Percentiles rank a stretch among this genome's conserved stretches.
phyloP scores from a whole-genome alignment of 306 rosid genomes.

The Acacia confusa region DNA sequence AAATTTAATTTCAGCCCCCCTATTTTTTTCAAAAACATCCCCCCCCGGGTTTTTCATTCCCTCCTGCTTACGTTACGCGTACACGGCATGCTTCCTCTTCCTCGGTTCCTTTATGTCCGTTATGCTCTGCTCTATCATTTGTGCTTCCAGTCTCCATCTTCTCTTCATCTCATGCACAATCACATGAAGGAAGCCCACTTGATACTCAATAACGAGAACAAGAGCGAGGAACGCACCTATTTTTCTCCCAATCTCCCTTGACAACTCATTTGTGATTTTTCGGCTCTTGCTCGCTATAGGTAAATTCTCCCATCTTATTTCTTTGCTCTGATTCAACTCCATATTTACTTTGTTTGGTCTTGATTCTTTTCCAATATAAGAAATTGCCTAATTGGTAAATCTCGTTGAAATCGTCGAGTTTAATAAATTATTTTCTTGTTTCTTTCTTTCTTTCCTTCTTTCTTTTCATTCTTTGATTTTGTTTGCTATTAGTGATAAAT shows the following conservation, averaged over 20 bases:
- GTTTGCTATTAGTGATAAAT: neutral
- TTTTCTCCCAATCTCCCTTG: constrained; percentile 1
- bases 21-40: no score
- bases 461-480: neutral
- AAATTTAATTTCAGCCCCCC: no score
- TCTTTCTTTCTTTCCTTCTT: no score
- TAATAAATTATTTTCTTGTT: neutral
- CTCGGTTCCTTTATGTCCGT: no score
- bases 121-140: no score
- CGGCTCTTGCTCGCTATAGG: constrained; percentile 8
- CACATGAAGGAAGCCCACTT: no score
- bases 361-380: neutral
- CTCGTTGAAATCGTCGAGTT: neutral
- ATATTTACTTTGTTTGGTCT: neutral
- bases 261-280: neutral
- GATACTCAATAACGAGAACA: neutral
- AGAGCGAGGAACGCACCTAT: neutral
- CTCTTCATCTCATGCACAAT: no score
- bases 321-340: neutral
- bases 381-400: neutral
- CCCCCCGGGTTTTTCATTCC: no score
- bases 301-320: constrained; percentile 12
- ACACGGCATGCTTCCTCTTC: no score
- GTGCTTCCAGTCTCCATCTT: no score
- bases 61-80: no score